phyloP scores from a whole-genome alignment of 129 eudicot species.

The Daucus carota region DNA sequence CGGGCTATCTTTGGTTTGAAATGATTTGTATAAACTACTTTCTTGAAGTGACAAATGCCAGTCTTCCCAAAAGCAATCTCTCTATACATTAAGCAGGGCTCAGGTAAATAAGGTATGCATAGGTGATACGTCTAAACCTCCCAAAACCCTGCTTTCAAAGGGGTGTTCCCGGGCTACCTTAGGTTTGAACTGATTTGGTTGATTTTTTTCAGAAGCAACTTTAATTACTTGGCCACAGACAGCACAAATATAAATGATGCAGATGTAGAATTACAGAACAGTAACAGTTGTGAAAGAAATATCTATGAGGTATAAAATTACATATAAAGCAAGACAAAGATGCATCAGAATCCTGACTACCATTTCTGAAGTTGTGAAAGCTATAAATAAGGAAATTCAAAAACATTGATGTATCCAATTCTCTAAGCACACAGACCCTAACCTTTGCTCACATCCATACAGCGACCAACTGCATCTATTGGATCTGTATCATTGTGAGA shows the following conservation, averaged over 20 bases:
- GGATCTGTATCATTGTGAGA: constrained; percentile 84
- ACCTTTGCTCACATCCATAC: constrained; percentile 93
- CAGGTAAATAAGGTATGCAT: too few relatives aligned
- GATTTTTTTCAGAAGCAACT: neutral
- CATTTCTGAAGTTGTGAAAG: neutral
- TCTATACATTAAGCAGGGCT: neutral
- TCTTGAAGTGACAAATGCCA: too few relatives aligned
- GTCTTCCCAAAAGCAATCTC: neutral
- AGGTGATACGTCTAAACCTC: neutral
- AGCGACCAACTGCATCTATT: constrained; percentile 70
- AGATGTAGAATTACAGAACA: neutral
- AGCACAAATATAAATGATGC: neutral
- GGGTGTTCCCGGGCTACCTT: neutral
- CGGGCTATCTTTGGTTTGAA: too few relatives aligned
- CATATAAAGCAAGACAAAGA: neutral
- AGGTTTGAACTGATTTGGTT: neutral
- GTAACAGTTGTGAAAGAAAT: neutral
- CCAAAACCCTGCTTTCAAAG: neutral
- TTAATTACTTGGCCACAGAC: neutral
- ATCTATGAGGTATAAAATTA: neutral
- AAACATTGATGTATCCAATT: neutral
- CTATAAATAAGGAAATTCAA: neutral
- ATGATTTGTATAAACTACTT: too few relatives aligned
- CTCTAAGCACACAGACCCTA: neutral
- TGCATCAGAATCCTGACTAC: neutral